These are phyloP conservation scores for Fusarium pseudograminearum DNA, from an alignment of 2,329 filamentous ascomycete genomes.

Conservation along the genomic window DNA sequence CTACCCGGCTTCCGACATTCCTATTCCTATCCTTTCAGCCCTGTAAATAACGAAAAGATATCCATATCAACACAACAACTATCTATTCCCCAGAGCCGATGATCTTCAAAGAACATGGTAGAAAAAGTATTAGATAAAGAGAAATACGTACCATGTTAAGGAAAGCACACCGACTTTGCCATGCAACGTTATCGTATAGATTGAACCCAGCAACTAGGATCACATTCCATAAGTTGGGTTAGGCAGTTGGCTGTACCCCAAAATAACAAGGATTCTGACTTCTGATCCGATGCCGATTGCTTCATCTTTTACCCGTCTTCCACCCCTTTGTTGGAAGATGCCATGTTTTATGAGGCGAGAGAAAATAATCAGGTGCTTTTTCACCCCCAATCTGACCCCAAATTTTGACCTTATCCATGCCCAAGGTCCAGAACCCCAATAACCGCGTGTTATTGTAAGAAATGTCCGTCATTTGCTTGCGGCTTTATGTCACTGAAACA, in stretches of 20 bases:
- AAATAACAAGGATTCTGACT: constrained; percentile 16
- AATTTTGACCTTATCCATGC: neutral
- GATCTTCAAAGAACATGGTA: constrained; percentile 1
- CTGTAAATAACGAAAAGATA: constrained; percentile 19
- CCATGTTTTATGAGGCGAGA: constrained; percentile 3
- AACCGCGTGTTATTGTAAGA: constrained; percentile 26
- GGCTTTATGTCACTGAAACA: constrained; percentile 31
- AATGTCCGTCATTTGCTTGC: neutral
- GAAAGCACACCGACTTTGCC: constrained; percentile 30
- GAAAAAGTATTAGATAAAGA: neutral
- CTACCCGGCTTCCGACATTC: constrained; percentile 25
- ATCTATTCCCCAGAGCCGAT: neutral
- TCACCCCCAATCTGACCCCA: neutral
- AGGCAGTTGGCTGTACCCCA: constrained; percentile 16
- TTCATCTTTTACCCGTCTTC: neutral
- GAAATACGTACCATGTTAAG: neutral
- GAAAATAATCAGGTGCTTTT: constrained; percentile 25
- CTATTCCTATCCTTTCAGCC: constrained; percentile 18
- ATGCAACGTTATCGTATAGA: constrained; percentile 24
- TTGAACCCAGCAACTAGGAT: constrained; percentile 30
- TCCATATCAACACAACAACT: neutral
- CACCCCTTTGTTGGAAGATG: constrained; percentile 1
- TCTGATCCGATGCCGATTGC: constrained; percentile 24
- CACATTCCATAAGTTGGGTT: neutral
- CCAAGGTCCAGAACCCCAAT: constrained; percentile 38